Conservation (phyloP, 2,329 filamentous ascomycete species). For the Apiospora hydei region DNA sequence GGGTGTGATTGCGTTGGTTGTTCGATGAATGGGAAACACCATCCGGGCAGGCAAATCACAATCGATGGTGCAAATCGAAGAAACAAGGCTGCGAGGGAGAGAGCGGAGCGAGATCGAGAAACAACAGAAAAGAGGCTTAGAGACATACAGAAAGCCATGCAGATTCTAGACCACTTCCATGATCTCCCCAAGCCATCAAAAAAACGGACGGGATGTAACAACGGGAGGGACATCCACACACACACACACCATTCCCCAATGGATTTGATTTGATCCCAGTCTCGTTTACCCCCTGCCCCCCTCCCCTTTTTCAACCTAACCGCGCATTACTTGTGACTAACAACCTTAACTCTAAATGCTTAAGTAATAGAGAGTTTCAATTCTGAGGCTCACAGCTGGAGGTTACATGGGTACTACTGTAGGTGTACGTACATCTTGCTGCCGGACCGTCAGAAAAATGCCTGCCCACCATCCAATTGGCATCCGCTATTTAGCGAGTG, state of each 20-base stretch:
- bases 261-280: neutral
- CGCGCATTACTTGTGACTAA: neutral
- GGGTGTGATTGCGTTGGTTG: constrained; percentile 1
- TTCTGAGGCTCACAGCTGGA: neutral
- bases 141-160: neutral
- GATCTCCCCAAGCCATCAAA: neutral
- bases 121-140: neutral
- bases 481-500: neutral
- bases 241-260: neutral
- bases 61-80: neutral
- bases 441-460: neutral
- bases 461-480: neutral
- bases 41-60: neutral
- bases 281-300: neutral
- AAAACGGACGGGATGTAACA: neutral
- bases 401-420: too few relatives aligned
- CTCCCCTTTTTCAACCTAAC: neutral
- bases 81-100: neutral
- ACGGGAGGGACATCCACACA: neutral
- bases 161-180: neutral
- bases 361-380: neutral
- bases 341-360: constrained; percentile 2
- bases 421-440: too few relatives aligned
- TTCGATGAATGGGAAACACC: neutral
- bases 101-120: neutral